Evolutionary conservation across 2,329 filamentous ascomycete species (phyloP), one percentile per base, ranked within the genome.

Genomic region (Aspergillus brunneoviolaceus): DNA sequence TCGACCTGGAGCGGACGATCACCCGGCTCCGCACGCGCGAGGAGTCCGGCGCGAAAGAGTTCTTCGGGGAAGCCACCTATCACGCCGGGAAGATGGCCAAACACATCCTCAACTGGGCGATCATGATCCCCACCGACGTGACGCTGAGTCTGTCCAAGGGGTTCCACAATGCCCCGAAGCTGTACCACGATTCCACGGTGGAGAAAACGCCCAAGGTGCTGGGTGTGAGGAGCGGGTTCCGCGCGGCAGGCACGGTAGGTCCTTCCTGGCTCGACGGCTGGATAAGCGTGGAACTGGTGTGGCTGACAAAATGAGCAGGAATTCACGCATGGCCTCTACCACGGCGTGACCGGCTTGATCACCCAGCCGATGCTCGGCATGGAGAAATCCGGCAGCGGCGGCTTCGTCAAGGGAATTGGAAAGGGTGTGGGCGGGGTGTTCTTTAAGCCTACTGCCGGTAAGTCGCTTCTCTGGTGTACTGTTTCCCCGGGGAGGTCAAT

Each of bases 181-280:
- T 96, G 1, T 96, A 96, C 71, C 90, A 92, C 48, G 92, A 96
- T 68, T 87, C 91, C 1, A 93, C 88, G 1, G 87, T 96, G 0
- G 84, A 91, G 9, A 88, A 89, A n/a, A 80, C 85, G 1, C 89
- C 92, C 60, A 91, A 91, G 67, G 90, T 96, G 4, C 92, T 90
- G 0, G 89, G 88, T 55, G 79, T 96, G 53, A 83, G 86, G 55
- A 91, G 88, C 63, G 93, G 93, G 0, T 76, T 96, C 27, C 87
- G 83, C 63, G 87, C 92, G 49, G 93, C 92, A 4, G 86, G 89
- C 2, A 92, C 89, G 73, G 84, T 83, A 65, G 47, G 21, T 21
- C 21, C 21, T 21, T 21, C 21, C 21, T 21, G 21, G 21, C 21
- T 21, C 21, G 21, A 21, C 21, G 21, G 21, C 2, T 21, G 21